These are phyloP conservation scores for Pezicula radicicola DNA, from an alignment of 2,329 filamentous ascomycete genomes.

Conservation along the genomic window DNA sequence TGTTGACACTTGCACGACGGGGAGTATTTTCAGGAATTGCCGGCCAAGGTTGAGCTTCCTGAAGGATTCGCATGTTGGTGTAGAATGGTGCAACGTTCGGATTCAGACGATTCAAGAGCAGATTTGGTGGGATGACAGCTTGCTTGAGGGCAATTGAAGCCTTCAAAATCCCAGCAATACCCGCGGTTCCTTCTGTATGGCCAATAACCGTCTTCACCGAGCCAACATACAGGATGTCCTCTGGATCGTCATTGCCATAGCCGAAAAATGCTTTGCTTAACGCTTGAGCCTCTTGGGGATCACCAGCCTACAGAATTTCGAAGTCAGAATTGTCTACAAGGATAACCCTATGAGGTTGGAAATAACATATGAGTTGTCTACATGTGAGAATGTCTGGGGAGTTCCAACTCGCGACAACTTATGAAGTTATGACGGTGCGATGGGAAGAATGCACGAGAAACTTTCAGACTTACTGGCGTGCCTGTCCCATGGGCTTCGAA, in stretches of 20 bases:
- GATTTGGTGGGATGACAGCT: slow-evolving; percentile 27
- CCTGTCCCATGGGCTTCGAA: slow-evolving; percentile 25
- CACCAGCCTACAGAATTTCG: slow-evolving; percentile 10
- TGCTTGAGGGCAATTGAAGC: slow-evolving; percentile 24
- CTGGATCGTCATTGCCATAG: neutral
- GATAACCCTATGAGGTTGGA: no score
- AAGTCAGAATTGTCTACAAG: neutral
- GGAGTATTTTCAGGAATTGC: slow-evolving; percentile 1
- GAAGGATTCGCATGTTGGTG: neutral
- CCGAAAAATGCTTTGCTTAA: slow-evolving; percentile 14
- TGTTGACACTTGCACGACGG: slow-evolving; percentile 19
- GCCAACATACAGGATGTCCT: slow-evolving; percentile 11
- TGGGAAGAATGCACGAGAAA: neutral
- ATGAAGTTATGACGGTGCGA: neutral
- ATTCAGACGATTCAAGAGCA: slow-evolving; percentile 32
- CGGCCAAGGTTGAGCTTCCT: slow-evolving; percentile 11
- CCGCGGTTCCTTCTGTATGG: slow-evolving; percentile 26
- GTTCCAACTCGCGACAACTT: no score
- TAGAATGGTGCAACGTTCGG: slow-evolving; percentile 22
- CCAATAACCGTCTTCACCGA: slow-evolving; percentile 25
- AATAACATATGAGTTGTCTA: no score
- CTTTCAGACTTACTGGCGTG: slow-evolving; percentile 11
- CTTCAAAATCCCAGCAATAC: slow-evolving; percentile 27
- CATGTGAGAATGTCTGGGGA: no score
- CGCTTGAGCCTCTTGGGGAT: slow-evolving; percentile 19